A percentile compares a stretch with the other conserved stretches of the same genome.
Evolutionary conservation across 2,329 filamentous ascomycete genomes (phyloP).

Genomic region (Aspergillus niger): DNA sequence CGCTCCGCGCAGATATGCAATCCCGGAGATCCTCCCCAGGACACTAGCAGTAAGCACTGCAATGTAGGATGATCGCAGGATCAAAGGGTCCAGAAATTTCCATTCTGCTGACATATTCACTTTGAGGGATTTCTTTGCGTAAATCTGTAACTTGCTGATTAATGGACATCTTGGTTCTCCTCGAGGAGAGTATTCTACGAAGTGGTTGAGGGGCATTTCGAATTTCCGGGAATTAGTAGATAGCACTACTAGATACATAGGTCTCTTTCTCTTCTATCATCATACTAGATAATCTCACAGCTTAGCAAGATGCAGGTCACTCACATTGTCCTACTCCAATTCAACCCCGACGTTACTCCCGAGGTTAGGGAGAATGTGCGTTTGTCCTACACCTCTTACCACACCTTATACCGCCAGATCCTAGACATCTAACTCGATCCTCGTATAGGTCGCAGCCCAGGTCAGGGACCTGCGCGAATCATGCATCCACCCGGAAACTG

Average conservation of each 20-base stretch:
- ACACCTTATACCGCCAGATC: too few species aligned
- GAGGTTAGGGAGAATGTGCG: neutral
- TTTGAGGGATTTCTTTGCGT: neutral
- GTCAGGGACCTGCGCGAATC: neutral
- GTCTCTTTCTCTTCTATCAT: too few species aligned
- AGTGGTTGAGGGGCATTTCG: neutral
- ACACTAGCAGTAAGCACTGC: too few species aligned
- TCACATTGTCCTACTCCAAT: constrained; percentile 2
- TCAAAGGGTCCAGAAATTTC: neutral
- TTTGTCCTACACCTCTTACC: neutral
- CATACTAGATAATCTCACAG: neutral
- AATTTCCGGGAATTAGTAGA: neutral
- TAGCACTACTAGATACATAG: neutral
- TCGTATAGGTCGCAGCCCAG: neutral
- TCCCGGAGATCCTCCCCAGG: neutral
- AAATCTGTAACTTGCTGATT: neutral
- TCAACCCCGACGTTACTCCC: neutral
- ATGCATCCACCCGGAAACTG: neutral
- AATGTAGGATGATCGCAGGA: neutral
- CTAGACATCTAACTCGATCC: neutral
- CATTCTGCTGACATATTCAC: neutral
- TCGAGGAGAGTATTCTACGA: neutral
- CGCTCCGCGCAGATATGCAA: neutral
- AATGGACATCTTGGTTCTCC: neutral
- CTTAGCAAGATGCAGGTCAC: constrained; percentile 1